Evolutionary conservation across 2,329 filamentous ascomycete genomes (phyloP).

Genomic region (Penicillium expansum): DNA sequence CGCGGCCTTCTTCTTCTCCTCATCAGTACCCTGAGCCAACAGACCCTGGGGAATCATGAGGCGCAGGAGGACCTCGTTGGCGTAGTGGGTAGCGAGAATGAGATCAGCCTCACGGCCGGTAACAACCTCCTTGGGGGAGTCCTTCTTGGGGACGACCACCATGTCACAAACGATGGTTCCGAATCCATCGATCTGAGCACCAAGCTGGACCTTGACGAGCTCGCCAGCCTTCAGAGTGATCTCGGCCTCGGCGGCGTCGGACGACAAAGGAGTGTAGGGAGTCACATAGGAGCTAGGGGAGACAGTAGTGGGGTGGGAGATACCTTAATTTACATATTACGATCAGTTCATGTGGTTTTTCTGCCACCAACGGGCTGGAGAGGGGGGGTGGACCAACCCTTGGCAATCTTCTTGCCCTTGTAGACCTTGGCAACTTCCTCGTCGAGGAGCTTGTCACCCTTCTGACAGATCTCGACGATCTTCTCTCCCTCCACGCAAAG

Average conservation of each 20-base stretch:
- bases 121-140: constrained; percentile 62
- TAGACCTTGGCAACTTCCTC: constrained; percentile 95
- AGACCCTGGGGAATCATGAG: constrained; percentile 89
- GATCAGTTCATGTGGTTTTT: constrained; percentile 9
- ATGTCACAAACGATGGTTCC: constrained; percentile 95
- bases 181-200: constrained; percentile 96
- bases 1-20: constrained; percentile 91
- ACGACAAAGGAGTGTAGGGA: constrained; percentile 87
- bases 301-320: constrained; percentile 90
- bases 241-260: constrained; percentile 80
- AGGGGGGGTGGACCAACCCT: constrained; percentile 60
- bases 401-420: constrained; percentile 94
- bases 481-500: constrained; percentile 80
- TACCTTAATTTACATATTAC: constrained; percentile 54
- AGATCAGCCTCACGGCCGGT: constrained; percentile 81
- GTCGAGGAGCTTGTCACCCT: constrained; percentile 90
- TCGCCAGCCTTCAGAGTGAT: constrained; percentile 79
- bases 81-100: constrained; percentile 85
- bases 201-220: constrained; percentile 96
- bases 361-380: neutral
- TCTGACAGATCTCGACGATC: constrained; percentile 90
- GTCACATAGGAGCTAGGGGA: constrained; percentile 93
- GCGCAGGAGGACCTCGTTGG: constrained; percentile 89
- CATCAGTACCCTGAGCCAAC: constrained; percentile 76
- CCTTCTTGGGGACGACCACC: constrained; percentile 66